phyloP scores from a whole-genome alignment of 2,329 filamentous ascomycete species.

The Nothopassalora personata region DNA sequence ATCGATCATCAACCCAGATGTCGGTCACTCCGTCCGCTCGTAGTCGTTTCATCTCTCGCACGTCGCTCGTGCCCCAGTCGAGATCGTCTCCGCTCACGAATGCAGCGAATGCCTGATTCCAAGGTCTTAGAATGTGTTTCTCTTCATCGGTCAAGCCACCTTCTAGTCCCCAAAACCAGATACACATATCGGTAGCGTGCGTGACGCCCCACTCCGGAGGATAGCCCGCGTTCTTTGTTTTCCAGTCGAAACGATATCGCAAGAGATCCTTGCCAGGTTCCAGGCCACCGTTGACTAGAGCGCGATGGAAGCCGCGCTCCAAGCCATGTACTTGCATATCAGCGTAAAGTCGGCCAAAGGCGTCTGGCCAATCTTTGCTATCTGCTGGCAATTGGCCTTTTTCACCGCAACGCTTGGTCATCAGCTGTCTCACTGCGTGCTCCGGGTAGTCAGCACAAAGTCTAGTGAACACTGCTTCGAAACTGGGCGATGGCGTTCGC shows the following conservation, averaged over 20 bases:
- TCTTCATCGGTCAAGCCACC: slow-evolving; percentile 40
- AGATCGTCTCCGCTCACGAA: slow-evolving; percentile 41
- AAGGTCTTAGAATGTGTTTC: slow-evolving; percentile 38
- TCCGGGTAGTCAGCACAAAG: slow-evolving; percentile 51
- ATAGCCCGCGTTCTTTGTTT: slow-evolving; percentile 44
- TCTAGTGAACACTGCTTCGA: slow-evolving; percentile 40
- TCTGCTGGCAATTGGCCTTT: slow-evolving; percentile 33
- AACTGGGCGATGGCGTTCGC: slow-evolving; percentile 42
- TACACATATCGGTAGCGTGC: slow-evolving; percentile 49
- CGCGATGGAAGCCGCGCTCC: slow-evolving; percentile 47
- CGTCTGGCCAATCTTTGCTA: slow-evolving; percentile 45
- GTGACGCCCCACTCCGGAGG: slow-evolving; percentile 50
- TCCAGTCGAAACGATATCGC: slow-evolving; percentile 52
- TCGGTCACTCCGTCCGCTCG: slow-evolving; percentile 43
- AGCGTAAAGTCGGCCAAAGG: slow-evolving; percentile 52
- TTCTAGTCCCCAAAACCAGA: slow-evolving; percentile 53
- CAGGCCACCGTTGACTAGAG: slow-evolving; percentile 39
- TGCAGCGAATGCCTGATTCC: slow-evolving; percentile 35
- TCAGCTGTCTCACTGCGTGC: slow-evolving; percentile 39
- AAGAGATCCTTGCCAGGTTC: slow-evolving; percentile 42
- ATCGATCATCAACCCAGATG: slow-evolving; percentile 43
- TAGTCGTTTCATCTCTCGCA: slow-evolving; percentile 41
- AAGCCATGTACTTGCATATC: slow-evolving; percentile 53
- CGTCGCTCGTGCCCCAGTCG: slow-evolving; percentile 35
- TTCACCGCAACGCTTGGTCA: slow-evolving; percentile 42